Percentiles rank a stretch among this genome's conserved stretches.
These are phyloP conservation scores for Fragaria vesca DNA, from an alignment of 306 rosid genomes.

Conservation along the genomic window DNA sequence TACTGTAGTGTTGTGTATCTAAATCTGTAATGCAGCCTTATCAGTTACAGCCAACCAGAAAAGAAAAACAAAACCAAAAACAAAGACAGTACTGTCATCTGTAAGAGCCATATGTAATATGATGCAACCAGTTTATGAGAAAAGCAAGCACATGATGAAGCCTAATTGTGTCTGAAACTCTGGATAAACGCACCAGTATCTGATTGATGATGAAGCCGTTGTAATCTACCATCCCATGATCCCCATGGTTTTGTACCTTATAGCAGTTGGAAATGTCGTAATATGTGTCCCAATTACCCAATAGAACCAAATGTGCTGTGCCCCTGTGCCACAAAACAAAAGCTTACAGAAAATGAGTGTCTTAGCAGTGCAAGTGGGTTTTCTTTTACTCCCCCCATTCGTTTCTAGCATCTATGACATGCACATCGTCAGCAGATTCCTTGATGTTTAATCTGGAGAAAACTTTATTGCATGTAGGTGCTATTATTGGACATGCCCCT, in stretches of 20 bases:
- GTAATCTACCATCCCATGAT: background rate
- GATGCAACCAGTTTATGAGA: background rate
- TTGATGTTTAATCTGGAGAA: background rate
- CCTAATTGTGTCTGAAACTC: background rate
- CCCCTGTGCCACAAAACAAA: slow-evolving; percentile 3
- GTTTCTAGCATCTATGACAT: background rate
- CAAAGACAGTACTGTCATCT: background rate
- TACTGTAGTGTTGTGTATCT: background rate
- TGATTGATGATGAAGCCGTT: background rate
- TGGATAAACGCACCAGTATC: background rate
- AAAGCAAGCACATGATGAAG: slow-evolving; percentile 5
- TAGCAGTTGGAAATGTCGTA: slow-evolving; percentile 1
- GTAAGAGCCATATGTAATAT: background rate
- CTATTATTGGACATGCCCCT: background rate
- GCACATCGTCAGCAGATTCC: background rate
- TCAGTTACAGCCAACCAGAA: background rate
- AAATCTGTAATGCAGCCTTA: background rate
- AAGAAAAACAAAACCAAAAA: background rate
- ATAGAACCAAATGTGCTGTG: background rate
- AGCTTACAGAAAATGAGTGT: background rate
- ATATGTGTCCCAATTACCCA: background rate
- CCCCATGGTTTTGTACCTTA: background rate
- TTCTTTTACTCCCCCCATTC: background rate
- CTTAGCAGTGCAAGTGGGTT: background rate
- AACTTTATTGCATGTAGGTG: background rate